Evolutionary conservation across 768 basidiomycete genomes (phyloP), one percentile per base, ranked within the genome.

Genomic region (Amanita jacksonii): DNA sequence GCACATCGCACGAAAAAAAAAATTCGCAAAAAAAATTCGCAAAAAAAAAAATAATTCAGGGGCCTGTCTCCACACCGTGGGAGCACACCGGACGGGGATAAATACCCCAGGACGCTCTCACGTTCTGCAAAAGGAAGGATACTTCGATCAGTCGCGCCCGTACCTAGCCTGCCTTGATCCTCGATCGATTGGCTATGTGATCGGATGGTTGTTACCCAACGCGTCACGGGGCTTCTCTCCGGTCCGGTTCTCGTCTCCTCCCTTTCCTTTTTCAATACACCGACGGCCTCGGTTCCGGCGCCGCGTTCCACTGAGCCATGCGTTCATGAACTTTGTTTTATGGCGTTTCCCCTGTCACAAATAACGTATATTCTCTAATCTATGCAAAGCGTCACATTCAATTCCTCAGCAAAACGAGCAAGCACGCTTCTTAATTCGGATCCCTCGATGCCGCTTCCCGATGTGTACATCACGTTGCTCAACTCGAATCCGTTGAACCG

Each of bases 401-500:
- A 27, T 18, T 39, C 20, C 35, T 48, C 63, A 63, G 71, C 74
- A 59, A 75, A 81, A 43, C 53, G 63, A 24, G 61, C 59, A 8
- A 88, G 68, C 25, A 66, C 67, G 36, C 58, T 59, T 48, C 74
- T 63, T n/a, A 79, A 76, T 49, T 77, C 79, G 32, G 59, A 62
- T 30, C 63, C 66, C 7, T 68, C 76, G 0, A 62, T 59, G 19
- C 66, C 76, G 7, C 37, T 28, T 39, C 87, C 84, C 45, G 74
- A 68, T 30, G 87, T 90, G 59, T 92, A 94, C 22, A 81, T 62
- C 47, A 92, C 82, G 30, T 76, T 76, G 65, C 84, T 85, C 37
- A 82, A 61, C 56, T 86, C 76, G 56, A 93, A 93, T 43, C 89
- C 90, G 57, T 93, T 94, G 71, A 97, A 97, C 66, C 82, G 84